Evolutionary conservation across 2,329 filamentous ascomycete genomes (phyloP).

Genomic region (Simplicillium aogashimaense): DNA sequence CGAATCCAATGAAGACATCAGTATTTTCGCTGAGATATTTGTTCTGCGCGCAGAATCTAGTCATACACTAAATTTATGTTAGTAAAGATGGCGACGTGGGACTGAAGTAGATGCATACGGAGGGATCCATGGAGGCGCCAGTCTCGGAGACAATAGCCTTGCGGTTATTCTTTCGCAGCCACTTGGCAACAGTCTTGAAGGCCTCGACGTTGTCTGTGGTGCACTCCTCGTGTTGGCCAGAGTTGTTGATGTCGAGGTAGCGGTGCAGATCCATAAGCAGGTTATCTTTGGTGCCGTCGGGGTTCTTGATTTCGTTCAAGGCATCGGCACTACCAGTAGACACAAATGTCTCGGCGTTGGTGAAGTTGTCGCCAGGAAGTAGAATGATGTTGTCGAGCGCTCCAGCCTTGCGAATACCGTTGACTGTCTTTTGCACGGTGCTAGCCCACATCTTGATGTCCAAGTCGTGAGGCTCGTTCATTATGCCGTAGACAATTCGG

Average conservation of each 20-base stretch:
- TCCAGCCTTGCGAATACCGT: slow-evolving; percentile 54
- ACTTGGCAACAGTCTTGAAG: slow-evolving; percentile 33
- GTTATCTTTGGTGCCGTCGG: slow-evolving; percentile 43
- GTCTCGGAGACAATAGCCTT: slow-evolving; percentile 43
- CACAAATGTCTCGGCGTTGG: slow-evolving; percentile 37
- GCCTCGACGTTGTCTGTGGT: slow-evolving; percentile 40
- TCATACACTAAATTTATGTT: slow-evolving; percentile 22
- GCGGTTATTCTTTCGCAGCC: slow-evolving; percentile 32
- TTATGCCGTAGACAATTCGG: slow-evolving; percentile 53
- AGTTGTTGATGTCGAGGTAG: slow-evolving; percentile 49
- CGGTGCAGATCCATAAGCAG: slow-evolving; percentile 52
- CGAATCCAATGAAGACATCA: slow-evolving; percentile 35
- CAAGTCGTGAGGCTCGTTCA: slow-evolving; percentile 60
- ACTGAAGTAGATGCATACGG: slow-evolving; percentile 18
- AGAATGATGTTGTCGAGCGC: slow-evolving; percentile 54
- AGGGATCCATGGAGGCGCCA: slow-evolving; percentile 32
- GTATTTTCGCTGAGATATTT: slow-evolving; percentile 33
- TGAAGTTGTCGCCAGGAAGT: slow-evolving; percentile 52
- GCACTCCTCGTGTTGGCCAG: slow-evolving; percentile 41
- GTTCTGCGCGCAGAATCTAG: slow-evolving; percentile 35
- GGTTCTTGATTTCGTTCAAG: slow-evolving; percentile 44
- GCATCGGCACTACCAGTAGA: slow-evolving; percentile 38
- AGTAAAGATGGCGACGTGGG: slow-evolving; percentile 3
- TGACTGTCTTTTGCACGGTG: slow-evolving; percentile 53
- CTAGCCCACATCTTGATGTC: slow-evolving; percentile 47